Base-by-base conservation (phyloP, 2,329 filamentous ascomycete species). In the Alternaria consortialis region DNA sequence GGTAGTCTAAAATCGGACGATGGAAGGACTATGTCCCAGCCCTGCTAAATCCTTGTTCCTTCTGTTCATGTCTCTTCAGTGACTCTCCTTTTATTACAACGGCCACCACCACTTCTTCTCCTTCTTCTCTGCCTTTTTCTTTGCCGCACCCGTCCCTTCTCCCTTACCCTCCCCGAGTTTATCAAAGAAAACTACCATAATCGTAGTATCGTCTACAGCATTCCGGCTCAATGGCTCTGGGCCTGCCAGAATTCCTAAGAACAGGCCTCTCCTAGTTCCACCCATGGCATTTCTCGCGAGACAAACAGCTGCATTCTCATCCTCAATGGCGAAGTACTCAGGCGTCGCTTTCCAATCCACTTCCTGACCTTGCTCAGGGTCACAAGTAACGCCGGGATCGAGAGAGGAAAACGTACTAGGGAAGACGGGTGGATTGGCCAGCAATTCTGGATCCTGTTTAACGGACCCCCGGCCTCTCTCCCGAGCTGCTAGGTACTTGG, bases 151-250 rank as follows among this genome's bases (percentile, higher is more conserved):
- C 17, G 42, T 40, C 44, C 29, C 29, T 17, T 36, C 9, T 23
- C 27, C 37, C 23, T 32, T 15, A 4, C 23, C 37, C 25, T 47
- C 53, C 1, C 52, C 51, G 31, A 74, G 31, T 37, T 64, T 81
- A 3, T 80, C 82, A 67, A 88, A 88, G 77, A 87, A 82, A 27
- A 84, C 80, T 2, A 86, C 84, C 68, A 85, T 80, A 7, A 86
- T 78, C 1, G 84, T 85, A 8, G 82, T 82, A 68, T 86, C 84
- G 65, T 86, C 84, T 9, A 84, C 74, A 15, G 82, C 76, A 62
- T 77, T 71, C 46, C 83, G 64, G 8, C 72, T 74, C 17, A 80
- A 72, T 40, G 76, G 72, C 8, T 60, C 62, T 25, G 70, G 61
- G 4, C 79, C 65, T 23, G 67, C 78, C 63, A 82, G 65, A 2